Evolutionary conservation across 345 rosid species (phyloP).

Genomic region (Eucalyptus curtisii): DNA sequence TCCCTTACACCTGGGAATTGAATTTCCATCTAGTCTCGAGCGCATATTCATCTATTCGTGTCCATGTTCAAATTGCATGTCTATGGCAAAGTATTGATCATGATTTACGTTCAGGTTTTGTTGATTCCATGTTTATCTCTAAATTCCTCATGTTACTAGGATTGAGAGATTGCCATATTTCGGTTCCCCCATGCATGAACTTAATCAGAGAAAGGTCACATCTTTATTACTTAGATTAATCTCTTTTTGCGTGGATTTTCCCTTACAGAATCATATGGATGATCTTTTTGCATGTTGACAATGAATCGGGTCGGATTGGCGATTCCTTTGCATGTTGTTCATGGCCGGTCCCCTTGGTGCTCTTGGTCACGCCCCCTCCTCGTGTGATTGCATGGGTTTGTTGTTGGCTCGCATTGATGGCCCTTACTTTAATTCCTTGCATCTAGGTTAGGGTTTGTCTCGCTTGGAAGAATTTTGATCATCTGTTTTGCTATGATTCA

Average conservation of each 20-base stretch:
- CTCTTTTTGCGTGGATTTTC: neutral
- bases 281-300: neutral
- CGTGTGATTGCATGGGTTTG: too few species aligned
- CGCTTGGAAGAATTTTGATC: too few species aligned
- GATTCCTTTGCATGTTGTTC: neutral
- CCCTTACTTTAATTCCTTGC: too few species aligned
- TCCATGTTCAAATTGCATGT: neutral
- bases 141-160: neutral
- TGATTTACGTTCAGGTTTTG: too few species aligned
- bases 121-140: neutral
- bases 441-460: too few species aligned
- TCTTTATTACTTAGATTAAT: neutral
- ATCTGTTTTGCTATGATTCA: too few species aligned
- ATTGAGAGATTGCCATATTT: neutral
- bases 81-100: neutral
- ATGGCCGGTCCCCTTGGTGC: neutral
- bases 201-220: neutral
- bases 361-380: too few species aligned
- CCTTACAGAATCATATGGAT: neutral
- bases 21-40: neutral
- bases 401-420: too few species aligned
- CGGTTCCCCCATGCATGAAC: neutral
- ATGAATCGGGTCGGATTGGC: accelerated
- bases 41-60: neutral
- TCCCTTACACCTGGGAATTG: neutral